Base-by-base conservation (phyloP, 192 early-diverging fungal species). In the Anaeromyces robustus region DNA sequence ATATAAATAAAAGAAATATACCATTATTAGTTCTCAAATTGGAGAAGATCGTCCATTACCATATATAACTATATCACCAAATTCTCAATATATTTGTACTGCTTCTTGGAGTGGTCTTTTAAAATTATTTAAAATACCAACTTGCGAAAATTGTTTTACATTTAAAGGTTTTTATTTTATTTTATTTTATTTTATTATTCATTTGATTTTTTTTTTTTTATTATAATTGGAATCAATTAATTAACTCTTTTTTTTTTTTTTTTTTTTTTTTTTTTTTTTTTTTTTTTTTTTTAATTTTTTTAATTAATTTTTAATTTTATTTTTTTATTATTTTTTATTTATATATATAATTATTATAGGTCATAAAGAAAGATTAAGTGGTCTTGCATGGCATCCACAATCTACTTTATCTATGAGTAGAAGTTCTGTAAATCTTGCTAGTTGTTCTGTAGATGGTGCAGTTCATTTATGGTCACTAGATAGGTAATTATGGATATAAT, bases 111-210 rank as follows among this genome's bases (percentile, higher is more conserved):
- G 92, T 22, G 97, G 97, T 0, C 80, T 92, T 11, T 89, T 93
- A 79, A 95, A 95, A 83, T 87, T 99, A 28, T 98, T 96, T 96
- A 88, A 89, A 18, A 89, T 96, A 12, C 95, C 97, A 14, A 85
- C 89, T 12, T 94, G 90, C 81, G 87, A 92, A 26, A 82, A 80
- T n/a, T 79, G 90, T 22, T 84, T 86, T 78, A 87, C 89, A 4
- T 84, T 90, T 52, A 87, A 91, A 86, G 90, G 87, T 87, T 32
- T 14, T 17, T 22, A n/a, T 16, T 19, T n/a, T 6, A 83, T 28
- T 32, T 29, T 37, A 12, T 26, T 79, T 59, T 28, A 12, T 29
- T 18, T 17, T 7, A 30, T 34, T 80, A 30, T n/a, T n/a, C n/a
- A n/a, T n/a, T n/a, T n/a, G n/a, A n/a, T n/a, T n/a, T n/a, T n/a